Evolutionary conservation across 352 stramenopile species (phyloP).

Genomic region (Globisporangium polare): DNA sequence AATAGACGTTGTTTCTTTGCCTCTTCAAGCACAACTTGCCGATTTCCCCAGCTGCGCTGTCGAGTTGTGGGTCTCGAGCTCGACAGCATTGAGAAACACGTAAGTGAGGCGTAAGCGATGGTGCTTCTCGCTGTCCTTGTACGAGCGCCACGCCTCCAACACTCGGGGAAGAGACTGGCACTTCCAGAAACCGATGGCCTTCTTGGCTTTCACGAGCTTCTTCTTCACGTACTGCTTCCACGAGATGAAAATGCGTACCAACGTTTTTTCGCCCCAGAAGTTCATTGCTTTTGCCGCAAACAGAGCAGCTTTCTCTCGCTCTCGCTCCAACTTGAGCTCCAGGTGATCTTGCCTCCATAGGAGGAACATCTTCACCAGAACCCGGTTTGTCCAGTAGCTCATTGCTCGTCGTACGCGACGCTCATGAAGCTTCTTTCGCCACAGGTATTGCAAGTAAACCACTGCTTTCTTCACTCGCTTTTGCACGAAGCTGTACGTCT

Average conservation of each 20-base stretch:
- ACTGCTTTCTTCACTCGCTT: conserved; percentile 31
- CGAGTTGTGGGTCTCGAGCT: conserved; percentile 73
- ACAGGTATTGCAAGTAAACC: conserved; percentile 56
- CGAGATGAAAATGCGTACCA: conserved; percentile 37
- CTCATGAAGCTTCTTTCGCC: conserved; percentile 41
- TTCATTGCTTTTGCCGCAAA: conserved; percentile 47
- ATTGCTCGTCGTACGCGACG: conserved; percentile 45
- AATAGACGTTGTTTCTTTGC: neutral
- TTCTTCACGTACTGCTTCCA: conserved; percentile 40
- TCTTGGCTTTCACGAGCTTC: conserved; percentile 44
- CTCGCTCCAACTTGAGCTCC: conserved; percentile 18
- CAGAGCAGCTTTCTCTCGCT: conserved; percentile 21
- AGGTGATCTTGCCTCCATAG: conserved; percentile 37
- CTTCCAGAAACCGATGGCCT: conserved; percentile 66
- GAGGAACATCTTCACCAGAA: conserved; percentile 46
- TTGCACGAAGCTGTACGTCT: conserved; percentile 36
- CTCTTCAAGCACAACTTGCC: conserved; percentile 16
- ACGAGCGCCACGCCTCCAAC: conserved; percentile 41
- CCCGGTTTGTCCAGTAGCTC: conserved; percentile 58
- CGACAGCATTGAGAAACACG: conserved; percentile 62
- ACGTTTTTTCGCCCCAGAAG: conserved; percentile 59
- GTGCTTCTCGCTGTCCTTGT: conserved; percentile 23
- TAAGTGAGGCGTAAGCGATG: conserved; percentile 35
- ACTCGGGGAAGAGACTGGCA: conserved; percentile 59
- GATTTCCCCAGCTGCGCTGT: conserved; percentile 38